Evolutionary conservation across 176 grass and related monocot species (phyloP).

Genomic region (Bothriochloa decipiens): DNA sequence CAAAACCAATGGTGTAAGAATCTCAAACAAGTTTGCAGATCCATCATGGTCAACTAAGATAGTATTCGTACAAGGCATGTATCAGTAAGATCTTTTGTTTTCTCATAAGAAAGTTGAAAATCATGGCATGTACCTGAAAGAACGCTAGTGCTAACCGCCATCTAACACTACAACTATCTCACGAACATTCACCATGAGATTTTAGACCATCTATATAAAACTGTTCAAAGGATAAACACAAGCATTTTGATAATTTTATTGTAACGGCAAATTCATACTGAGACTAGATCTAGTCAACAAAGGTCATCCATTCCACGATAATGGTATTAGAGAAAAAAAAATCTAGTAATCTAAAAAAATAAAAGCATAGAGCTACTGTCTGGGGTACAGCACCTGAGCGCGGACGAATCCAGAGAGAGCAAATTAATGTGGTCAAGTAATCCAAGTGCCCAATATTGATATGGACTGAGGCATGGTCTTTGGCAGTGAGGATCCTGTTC

Average conservation of each 20-base stretch:
- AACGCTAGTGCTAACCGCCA: too few relatives aligned
- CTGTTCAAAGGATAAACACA: background rate
- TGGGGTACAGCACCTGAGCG: conserved; percentile 73
- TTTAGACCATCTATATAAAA: background rate
- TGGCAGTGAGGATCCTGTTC: conserved; percentile 64
- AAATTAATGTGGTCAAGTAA: conserved; percentile 70
- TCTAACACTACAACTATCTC: too few relatives aligned
- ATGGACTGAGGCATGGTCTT: conserved; percentile 85
- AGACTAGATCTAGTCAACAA: background rate
- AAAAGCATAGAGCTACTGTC: too few relatives aligned
- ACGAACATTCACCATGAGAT: background rate
- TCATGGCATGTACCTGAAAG: too few relatives aligned
- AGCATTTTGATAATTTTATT: background rate
- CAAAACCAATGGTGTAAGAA: background rate
- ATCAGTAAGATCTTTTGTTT: background rate
- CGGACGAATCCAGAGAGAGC: conserved; percentile 74
- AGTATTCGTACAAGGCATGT: background rate
- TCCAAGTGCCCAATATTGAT: conserved; percentile 75
- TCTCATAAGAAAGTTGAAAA: background rate
- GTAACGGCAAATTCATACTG: background rate
- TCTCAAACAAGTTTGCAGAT: background rate
- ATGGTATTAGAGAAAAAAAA: too few relatives aligned
- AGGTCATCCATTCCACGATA: too few relatives aligned
- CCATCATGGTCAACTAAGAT: background rate
- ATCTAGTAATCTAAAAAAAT: too few relatives aligned